Percentiles rank a stretch among this genome's conserved stretches.
phyloP scores from a whole-genome alignment of 495 filamentous ascomycete species.

The Penicillium ochrochloron region DNA sequence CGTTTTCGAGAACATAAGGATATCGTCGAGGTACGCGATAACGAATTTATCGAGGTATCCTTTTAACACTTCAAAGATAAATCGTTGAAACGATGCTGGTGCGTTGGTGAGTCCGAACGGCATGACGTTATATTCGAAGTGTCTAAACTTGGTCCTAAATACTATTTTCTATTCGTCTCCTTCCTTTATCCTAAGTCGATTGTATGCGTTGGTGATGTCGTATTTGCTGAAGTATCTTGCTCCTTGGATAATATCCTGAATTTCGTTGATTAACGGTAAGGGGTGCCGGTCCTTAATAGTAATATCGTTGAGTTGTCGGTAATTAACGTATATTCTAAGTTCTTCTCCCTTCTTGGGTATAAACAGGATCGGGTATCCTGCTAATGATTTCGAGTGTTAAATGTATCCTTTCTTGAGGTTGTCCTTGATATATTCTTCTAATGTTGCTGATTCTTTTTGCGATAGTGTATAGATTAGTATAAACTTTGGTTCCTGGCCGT shows the following conservation, averaged over 20 bases:
- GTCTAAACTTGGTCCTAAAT: slow-evolving; percentile 23
- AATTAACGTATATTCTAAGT: slow-evolving; percentile 31
- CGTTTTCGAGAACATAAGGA: background rate
- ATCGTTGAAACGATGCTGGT: slow-evolving; percentile 19
- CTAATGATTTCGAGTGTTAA: background rate
- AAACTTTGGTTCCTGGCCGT: background rate
- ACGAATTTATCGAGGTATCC: background rate
- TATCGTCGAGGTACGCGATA: background rate
- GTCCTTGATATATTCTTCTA: slow-evolving; percentile 7
- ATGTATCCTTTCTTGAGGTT: slow-evolving; percentile 8
- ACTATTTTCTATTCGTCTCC: slow-evolving; percentile 26
- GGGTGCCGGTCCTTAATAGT: slow-evolving; percentile 33
- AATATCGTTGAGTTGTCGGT: slow-evolving; percentile 30
- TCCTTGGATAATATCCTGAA: slow-evolving; percentile 24
- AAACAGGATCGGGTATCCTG: slow-evolving; percentile 28
- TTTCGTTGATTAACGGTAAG: slow-evolving; percentile 26
- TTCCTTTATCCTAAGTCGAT: slow-evolving; percentile 21
- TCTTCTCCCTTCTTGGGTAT: slow-evolving; percentile 33
- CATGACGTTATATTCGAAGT: slow-evolving; percentile 28
- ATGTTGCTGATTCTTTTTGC: slow-evolving; percentile 14
- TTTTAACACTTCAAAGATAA: background rate
- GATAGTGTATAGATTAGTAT: background rate
- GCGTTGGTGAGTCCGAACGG: slow-evolving; percentile 23
- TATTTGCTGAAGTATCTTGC: slow-evolving; percentile 33
- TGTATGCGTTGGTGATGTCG: slow-evolving; percentile 27